phyloP scores from a whole-genome alignment of 177 flowering plant genomes.

The Vitis hybrid region DNA sequence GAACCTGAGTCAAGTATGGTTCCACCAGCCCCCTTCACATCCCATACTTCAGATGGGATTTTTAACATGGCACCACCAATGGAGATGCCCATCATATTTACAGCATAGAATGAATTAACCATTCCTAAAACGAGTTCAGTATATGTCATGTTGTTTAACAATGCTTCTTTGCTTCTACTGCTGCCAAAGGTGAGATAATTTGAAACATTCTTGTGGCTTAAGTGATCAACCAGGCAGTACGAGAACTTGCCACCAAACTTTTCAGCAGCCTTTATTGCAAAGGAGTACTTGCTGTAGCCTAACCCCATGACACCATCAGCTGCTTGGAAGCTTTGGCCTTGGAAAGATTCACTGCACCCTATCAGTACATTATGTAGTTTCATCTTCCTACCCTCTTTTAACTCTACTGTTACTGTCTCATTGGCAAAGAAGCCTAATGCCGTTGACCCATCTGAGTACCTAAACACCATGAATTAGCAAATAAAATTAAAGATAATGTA shows the following conservation, averaged over 20 bases:
- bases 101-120: constrained; percentile 37
- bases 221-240: constrained; percentile 72
- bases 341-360: constrained; percentile 47
- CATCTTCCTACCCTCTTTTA: constrained; percentile 30
- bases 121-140: constrained; percentile 39
- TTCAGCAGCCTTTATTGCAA: constrained; percentile 29
- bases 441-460: constrained; percentile 49
- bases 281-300: constrained; percentile 42
- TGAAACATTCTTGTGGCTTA: constrained; percentile 44
- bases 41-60: constrained; percentile 50
- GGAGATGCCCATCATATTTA: constrained; percentile 53
- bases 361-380: constrained; percentile 34
- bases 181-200: constrained; percentile 55
- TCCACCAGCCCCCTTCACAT: constrained; percentile 41
- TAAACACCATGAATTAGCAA: background rate
- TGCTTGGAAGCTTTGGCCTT: constrained; percentile 27
- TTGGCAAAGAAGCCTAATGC: constrained; percentile 54
- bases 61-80: constrained; percentile 32
- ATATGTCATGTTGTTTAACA: constrained; percentile 6
- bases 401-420: constrained; percentile 46
- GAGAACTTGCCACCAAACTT: constrained; percentile 58
- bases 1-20: constrained; percentile 65
- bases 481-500: background rate
- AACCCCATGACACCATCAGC: constrained; percentile 73
- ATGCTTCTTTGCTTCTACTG: background rate